phyloP scores from a whole-genome alignment of 768 basidiomycete species.

The Tricholoma bakamatsutake region DNA sequence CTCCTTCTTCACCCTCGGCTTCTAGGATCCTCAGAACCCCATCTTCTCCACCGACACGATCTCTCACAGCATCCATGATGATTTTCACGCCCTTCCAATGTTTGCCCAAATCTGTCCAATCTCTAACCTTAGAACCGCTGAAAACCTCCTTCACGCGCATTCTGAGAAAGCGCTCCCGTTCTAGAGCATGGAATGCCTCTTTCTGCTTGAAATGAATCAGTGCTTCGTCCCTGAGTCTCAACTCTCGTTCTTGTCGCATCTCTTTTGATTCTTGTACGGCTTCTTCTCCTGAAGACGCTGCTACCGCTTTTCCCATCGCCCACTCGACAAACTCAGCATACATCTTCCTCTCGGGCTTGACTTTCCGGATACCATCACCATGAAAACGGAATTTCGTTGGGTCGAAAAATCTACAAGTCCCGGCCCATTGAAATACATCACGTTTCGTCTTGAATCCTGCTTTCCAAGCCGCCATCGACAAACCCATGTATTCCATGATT shows the following conservation, averaged over 20 bases:
- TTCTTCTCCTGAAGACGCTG: slow-evolving; percentile 7
- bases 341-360: slow-evolving; percentile 46
- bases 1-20: slow-evolving; percentile 29
- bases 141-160: slow-evolving; percentile 38
- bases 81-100: slow-evolving; percentile 41
- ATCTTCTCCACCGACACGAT: slow-evolving; percentile 40
- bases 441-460: slow-evolving; percentile 49
- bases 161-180: slow-evolving; percentile 21
- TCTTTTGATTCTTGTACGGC: slow-evolving; percentile 5
- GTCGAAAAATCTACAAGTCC: slow-evolving; percentile 48
- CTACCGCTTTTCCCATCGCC: slow-evolving; percentile 24
- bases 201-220: slow-evolving; percentile 47
- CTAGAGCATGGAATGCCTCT: slow-evolving; percentile 37
- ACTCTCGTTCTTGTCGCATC: slow-evolving; percentile 17
- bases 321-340: slow-evolving; percentile 53
- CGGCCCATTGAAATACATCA: slow-evolving; percentile 55
- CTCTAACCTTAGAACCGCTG: slow-evolving; percentile 43
- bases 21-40: slow-evolving; percentile 34
- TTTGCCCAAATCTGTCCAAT: slow-evolving; percentile 44
- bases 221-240: slow-evolving; percentile 35
- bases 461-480: slow-evolving; percentile 45
- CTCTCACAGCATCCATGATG: slow-evolving; percentile 43
- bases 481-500: slow-evolving; percentile 51
- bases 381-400: slow-evolving; percentile 29
- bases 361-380: slow-evolving; percentile 36